These are phyloP conservation scores for Chlorella sp. DNA, from an alignment of 139 green algal species.

Conservation along the genomic window DNA sequence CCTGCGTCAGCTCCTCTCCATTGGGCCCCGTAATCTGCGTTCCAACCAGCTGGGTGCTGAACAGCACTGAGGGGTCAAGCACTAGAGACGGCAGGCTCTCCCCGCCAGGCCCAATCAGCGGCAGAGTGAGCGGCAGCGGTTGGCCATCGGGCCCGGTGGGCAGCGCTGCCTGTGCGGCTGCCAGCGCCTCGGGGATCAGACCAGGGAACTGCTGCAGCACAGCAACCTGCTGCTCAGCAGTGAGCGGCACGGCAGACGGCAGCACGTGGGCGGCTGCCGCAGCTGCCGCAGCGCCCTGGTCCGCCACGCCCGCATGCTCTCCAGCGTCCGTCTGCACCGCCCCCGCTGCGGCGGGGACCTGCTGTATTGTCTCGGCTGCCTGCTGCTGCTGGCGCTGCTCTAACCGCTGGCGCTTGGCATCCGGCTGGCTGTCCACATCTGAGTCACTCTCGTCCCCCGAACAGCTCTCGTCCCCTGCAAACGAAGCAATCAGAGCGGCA, in stretches of 20 bases:
- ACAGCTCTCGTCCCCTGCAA: too few species aligned
- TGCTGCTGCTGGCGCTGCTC: background rate
- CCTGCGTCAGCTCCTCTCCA: background rate
- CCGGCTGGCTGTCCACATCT: background rate
- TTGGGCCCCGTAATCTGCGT: slow-evolving; percentile 1
- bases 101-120: background rate
- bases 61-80: background rate
- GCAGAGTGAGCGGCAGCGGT: slow-evolving; percentile 10
- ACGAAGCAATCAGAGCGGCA: too few species aligned
- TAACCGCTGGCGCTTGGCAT: background rate
- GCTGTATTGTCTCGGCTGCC: background rate
- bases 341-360: too few species aligned
- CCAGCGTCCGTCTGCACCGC: background rate
- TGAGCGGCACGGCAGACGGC: background rate
- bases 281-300: background rate
- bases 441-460: background rate
- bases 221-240: slow-evolving; percentile 12
- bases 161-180: background rate
- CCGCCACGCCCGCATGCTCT: too few species aligned
- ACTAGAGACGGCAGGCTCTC: background rate
- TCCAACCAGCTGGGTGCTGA: too few species aligned
- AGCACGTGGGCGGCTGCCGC: background rate
- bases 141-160: background rate
- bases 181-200: slow-evolving; percentile 7
- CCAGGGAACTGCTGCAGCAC: slow-evolving; percentile 3